Evolutionary conservation across 805 yeast species (phyloP), one percentile per base, ranked within the genome.

Genomic region (Hanseniaspora osmophila): DNA sequence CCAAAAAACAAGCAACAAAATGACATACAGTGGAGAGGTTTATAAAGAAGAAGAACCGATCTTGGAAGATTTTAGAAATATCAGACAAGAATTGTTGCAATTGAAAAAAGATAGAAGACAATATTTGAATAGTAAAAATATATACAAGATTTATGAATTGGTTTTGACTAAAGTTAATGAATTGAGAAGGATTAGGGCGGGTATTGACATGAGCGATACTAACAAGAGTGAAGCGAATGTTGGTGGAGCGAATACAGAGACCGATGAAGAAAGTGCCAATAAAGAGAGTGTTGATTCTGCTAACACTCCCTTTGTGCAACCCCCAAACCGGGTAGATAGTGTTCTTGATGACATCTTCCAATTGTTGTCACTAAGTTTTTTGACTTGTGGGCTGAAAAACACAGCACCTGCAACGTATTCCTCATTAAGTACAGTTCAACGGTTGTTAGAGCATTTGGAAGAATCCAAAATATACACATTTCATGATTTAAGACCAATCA

Each of bases 321-420:
- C 27, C 41, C 59, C 48, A 44, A 70, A 70, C 48, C 59, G 69
- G 49, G 85, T 84, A 13, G 96, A 88, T 56, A 68, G 76, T 10
- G 71, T 84, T 10, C 69, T 85, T 39, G 96, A 88, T 61, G 96
- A 88, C 55, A 84, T 84, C 18, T 86, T 90, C 70, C 96, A 90
- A 61, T 65, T 92, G 42, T 65, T 90, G 40, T 82, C 95, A 12
- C 69, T 92, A 44, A 82, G 92, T 52, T 85, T 88, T 62, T 75
- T 90, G 56, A 85, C 97, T 2, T 92, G 94, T 48, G 99, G 99
- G 2, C 68, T 86, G 54, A 82, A 83, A 41, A 80, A 86, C 53
- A 74, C 86, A 33, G 95, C 96, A 1, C 95, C 97, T 1, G 95
- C 96, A 4, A 84, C 95, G 1, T 92, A 84, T 63, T 90, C 95